Conservation (phyloP, 306 rosid species). For the Pyrus betulifolia region DNA sequence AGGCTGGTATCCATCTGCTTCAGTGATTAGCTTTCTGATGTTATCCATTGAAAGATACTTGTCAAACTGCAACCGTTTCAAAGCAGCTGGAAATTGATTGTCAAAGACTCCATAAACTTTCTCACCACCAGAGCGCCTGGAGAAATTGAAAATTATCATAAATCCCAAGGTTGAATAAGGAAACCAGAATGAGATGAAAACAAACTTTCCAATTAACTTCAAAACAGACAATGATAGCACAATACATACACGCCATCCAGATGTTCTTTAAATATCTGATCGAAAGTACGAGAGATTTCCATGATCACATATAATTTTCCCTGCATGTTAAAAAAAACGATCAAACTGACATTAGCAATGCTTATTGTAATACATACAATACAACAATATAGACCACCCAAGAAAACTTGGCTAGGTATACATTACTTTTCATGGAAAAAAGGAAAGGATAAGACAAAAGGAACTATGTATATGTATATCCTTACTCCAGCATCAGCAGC, state of each 20-base stretch:
- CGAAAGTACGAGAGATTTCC: constrained; percentile 44
- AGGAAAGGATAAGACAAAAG: neutral
- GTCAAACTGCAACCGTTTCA: constrained; percentile 39
- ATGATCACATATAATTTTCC: constrained; percentile 37
- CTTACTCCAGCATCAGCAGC: constrained; percentile 46
- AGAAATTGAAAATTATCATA: neutral
- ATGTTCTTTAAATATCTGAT: constrained; percentile 43
- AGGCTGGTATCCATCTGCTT: constrained; percentile 50
- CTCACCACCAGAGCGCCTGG: constrained; percentile 45
- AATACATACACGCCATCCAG: constrained; percentile 41
- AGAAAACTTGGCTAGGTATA: neutral
- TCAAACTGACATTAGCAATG: neutral
- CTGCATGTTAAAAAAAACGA: constrained; percentile 4
- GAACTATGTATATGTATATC: neutral
- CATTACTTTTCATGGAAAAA: neutral
- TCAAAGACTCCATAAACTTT: constrained; percentile 35
- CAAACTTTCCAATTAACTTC: neutral
- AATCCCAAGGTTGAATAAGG: neutral
- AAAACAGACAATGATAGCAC: neutral
- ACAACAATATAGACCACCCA: neutral
- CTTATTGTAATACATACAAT: neutral
- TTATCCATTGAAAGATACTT: constrained; percentile 32
- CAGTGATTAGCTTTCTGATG: constrained; percentile 35
- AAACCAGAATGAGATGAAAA: neutral
- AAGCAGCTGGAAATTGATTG: constrained; percentile 41